Evolutionary conservation across 345 rosid species (phyloP).

Genomic region (Citrus mangshanensis): DNA sequence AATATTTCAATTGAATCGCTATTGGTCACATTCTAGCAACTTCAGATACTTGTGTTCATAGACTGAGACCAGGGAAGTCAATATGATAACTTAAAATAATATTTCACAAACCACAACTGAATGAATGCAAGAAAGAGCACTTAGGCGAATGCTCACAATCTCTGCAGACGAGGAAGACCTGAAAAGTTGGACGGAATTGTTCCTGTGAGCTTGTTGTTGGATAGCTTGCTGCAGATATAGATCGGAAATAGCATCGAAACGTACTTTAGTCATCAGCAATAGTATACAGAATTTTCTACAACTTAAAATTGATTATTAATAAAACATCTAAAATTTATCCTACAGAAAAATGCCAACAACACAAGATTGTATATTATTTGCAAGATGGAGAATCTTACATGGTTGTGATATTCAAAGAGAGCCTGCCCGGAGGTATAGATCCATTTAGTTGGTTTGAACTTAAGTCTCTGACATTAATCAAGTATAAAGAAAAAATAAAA

Average conservation of each 20-base stretch:
- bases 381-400: constrained; percentile 52
- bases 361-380: constrained; percentile 5
- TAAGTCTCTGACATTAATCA: constrained; percentile 64
- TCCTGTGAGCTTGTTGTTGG: constrained; percentile 72
- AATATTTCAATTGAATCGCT: background rate
- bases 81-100: background rate
- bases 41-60: background rate
- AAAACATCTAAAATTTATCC: background rate
- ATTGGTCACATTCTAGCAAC: background rate
- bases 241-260: constrained; percentile 7
- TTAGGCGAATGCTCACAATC: constrained; percentile 47
- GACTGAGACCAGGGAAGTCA: background rate
- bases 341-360: constrained; percentile 1
- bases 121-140: constrained; percentile 11
- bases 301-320: background rate
- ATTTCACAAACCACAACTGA: background rate
- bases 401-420: constrained; percentile 74
- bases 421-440: constrained; percentile 59
- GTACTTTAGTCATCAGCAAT: constrained; percentile 5
- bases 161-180: constrained; percentile 63
- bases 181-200: constrained; percentile 67
- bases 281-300: constrained; percentile 1
- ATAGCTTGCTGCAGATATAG: constrained; percentile 57
- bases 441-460: constrained; percentile 78
- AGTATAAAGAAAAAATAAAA: background rate